Conservation (phyloP, 78 protist genomes). For the Pigoraptor vietnamica region DNA sequence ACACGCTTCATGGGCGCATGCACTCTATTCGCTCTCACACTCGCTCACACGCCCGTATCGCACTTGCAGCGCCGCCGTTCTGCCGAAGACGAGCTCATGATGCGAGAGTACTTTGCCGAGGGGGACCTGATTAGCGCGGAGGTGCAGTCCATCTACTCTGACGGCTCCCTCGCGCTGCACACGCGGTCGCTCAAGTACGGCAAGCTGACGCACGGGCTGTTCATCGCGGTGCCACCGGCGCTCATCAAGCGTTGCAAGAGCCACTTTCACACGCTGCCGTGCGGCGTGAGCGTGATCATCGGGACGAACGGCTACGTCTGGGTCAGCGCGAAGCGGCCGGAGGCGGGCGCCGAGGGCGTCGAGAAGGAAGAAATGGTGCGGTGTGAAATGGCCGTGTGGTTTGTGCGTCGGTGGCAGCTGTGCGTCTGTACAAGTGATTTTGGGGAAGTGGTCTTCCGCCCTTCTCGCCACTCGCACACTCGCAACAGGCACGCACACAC, state of each 20-base stretch:
- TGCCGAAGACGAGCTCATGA: slow-evolving; percentile 65
- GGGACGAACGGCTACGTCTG: slow-evolving; percentile 82
- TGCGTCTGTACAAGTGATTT: too few species aligned
- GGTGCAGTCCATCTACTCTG: slow-evolving; percentile 56
- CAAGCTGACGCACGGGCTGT: slow-evolving; percentile 26
- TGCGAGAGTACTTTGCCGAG: slow-evolving; percentile 75
- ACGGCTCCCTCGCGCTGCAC: slow-evolving; percentile 70
- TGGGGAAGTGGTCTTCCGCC: too few species aligned
- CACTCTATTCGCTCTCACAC: not conserved
- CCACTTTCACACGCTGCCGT: slow-evolving; percentile 53
- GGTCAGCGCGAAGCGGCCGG: slow-evolving; percentile 7
- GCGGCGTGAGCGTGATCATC: slow-evolving; percentile 71
- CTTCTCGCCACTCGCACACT: not conserved
- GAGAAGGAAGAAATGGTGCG: not conserved
- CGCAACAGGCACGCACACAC: not conserved
- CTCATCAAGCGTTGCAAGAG: slow-evolving; percentile 53
- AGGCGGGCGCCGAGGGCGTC: not conserved
- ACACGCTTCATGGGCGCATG: not conserved
- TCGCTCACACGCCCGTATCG: too few species aligned
- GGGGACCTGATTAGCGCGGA: slow-evolving; percentile 79
- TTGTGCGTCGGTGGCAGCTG: too few species aligned
- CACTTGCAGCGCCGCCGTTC: too few species aligned
- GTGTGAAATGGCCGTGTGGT: too few species aligned
- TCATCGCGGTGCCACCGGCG: slow-evolving; percentile 54
- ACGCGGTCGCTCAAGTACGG: slow-evolving; percentile 72